phyloP scores from a whole-genome alignment of 352 stramenopile genomes.

The Sclerospora graminicola region DNA sequence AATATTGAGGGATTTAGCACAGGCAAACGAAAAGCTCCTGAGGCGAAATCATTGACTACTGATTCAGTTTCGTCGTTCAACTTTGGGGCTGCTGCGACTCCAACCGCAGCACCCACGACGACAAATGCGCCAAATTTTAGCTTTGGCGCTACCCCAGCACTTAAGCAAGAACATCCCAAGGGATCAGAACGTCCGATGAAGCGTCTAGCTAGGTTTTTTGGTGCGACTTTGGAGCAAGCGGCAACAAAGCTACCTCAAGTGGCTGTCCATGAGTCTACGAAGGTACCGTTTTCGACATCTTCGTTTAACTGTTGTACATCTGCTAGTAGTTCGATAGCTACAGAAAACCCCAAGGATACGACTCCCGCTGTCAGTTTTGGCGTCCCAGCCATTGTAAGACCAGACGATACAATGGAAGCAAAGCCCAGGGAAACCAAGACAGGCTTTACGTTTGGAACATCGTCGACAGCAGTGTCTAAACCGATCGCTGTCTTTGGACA shows the following conservation, averaged over 20 bases:
- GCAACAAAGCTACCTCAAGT: conserved; percentile 7
- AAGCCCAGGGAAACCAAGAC: conserved; percentile 16
- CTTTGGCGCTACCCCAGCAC: conserved; percentile 14
- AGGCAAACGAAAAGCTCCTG: conserved; percentile 19
- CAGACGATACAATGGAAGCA: conserved; percentile 7
- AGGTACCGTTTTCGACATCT: conserved; percentile 2
- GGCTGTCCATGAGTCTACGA: conserved; percentile 13
- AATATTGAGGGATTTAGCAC: background rate
- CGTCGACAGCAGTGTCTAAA: conserved; percentile 11
- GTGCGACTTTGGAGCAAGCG: background rate
- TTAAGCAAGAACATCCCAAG: conserved; percentile 5
- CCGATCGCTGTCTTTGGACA: conserved; percentile 18
- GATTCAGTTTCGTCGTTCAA: conserved; percentile 11
- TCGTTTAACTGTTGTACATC: conserved; percentile 16
- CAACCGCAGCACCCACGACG: conserved; percentile 5
- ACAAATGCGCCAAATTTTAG: conserved; percentile 18
- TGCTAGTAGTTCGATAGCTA: no score
- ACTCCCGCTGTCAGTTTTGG: conserved; percentile 13
- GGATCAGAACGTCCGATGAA: conserved; percentile 20
- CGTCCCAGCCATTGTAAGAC: conserved; percentile 4
- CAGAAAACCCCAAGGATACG: conserved; percentile 15
- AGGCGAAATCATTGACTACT: conserved; percentile 4
- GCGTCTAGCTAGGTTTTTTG: conserved; percentile 14
- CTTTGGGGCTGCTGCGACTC: conserved; percentile 6
- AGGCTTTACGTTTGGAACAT: conserved; percentile 36